Percentiles rank a stretch among this genome's conserved stretches.
Conservation (phyloP, 306 rosid genomes). For the Cucumis cinereus region DNA sequence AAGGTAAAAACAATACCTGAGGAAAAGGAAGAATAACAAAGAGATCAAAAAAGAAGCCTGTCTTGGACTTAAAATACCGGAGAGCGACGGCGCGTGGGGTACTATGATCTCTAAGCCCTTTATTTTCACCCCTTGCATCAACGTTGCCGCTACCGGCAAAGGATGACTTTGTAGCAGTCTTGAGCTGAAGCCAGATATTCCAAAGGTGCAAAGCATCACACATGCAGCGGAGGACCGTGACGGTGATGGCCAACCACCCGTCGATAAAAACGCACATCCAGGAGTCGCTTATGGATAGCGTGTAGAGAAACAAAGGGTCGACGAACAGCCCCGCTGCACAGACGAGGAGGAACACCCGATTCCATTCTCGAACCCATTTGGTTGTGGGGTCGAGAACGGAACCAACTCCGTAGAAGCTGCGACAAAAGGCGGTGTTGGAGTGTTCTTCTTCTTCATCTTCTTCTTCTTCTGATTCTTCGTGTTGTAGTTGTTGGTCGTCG, state of each 20-base stretch:
- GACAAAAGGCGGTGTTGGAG: neutral
- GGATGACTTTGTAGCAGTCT: conserved; percentile 33
- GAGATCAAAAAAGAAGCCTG: conserved; percentile 59
- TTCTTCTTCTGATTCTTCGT: neutral
- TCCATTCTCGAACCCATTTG: conserved; percentile 80
- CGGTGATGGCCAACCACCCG: conserved; percentile 83
- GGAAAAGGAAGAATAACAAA: conserved; percentile 85
- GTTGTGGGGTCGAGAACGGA: conserved; percentile 38
- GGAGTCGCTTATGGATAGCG: conserved; percentile 57
- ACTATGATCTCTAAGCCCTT: conserved; percentile 26
- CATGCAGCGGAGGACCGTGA: conserved; percentile 92
- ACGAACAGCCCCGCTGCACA: conserved; percentile 58
- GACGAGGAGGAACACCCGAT: conserved; percentile 58
- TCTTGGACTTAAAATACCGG: conserved; percentile 36
- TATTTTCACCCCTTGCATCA: neutral
- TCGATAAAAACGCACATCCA: conserved; percentile 77
- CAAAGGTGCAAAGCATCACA: conserved; percentile 78
- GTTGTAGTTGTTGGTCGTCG: neutral
- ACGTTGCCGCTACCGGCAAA: conserved; percentile 11
- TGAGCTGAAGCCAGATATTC: conserved; percentile 81
- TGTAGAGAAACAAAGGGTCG: conserved; percentile 85
- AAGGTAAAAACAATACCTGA: conserved; percentile 31
- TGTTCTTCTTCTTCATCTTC: neutral
- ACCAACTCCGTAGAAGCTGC: neutral
- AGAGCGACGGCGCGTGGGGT: conserved; percentile 34